Conservation (phyloP, 257 asterid species). For the Forsythia suspensa region DNA sequence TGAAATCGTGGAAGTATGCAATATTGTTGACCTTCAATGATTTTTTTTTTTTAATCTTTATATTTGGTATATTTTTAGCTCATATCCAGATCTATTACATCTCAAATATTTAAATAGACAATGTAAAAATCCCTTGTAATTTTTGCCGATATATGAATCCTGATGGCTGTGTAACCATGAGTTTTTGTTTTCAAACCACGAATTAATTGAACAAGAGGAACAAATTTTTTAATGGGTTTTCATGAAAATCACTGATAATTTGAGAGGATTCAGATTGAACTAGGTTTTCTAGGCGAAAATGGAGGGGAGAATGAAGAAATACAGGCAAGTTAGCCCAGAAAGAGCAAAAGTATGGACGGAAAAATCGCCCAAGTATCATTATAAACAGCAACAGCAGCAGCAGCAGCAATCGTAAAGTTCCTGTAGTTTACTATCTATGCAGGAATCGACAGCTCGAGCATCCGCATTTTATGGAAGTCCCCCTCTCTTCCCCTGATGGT, state of each 20-base stretch:
- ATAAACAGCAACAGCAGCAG: conserved; percentile 26
- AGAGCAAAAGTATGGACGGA: conserved; percentile 94
- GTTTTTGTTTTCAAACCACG: background rate
- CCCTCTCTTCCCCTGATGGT: conserved; percentile 80
- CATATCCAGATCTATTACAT: background rate
- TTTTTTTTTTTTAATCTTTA: background rate
- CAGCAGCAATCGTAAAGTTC: conserved; percentile 43
- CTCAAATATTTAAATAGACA: background rate
- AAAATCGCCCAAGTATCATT: conserved; percentile 74
- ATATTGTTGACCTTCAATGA: background rate
- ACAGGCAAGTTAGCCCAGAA: conserved; percentile 75
- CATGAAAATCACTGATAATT: background rate
- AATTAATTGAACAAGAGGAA: background rate
- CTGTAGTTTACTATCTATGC: conserved; percentile 82
- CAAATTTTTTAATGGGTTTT: background rate
- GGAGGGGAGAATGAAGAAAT: conserved; percentile 69
- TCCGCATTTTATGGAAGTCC: conserved; percentile 97
- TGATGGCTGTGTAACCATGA: background rate
- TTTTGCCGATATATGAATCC: background rate
- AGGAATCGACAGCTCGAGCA: conserved; percentile 89
- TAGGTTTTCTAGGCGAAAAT: conserved; percentile 14
- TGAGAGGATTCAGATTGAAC: background rate
- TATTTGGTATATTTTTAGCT: background rate
- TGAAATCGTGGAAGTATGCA: background rate
- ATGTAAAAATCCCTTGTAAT: background rate